Conservation (phyloP, 176 grass and related monocot genomes). For the Rhipidocladum racemiflorum region DNA sequence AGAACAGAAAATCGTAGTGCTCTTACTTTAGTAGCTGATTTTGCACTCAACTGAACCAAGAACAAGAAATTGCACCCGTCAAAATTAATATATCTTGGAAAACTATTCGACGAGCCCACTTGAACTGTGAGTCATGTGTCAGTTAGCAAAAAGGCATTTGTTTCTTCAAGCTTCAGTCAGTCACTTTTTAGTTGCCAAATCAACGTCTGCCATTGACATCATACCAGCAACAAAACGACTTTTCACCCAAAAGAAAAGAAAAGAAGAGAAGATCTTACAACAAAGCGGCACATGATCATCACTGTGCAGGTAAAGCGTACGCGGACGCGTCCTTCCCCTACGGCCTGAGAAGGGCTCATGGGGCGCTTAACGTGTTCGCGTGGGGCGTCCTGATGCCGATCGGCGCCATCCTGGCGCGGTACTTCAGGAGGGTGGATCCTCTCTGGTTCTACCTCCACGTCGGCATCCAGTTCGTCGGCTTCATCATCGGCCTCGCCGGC, state of each 20-base stretch:
- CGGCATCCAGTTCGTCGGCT: conserved; percentile 60
- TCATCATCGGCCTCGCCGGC: conserved; percentile 80
- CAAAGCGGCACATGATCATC: conserved; percentile 28
- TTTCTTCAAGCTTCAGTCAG: conserved; percentile 32
- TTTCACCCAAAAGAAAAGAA: not conserved
- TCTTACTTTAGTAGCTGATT: not conserved
- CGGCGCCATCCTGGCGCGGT: conserved; percentile 83
- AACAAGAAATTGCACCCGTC: not conserved
- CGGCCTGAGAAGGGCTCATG: conserved; percentile 65
- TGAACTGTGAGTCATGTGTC: not conserved
- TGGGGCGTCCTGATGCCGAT: conserved; percentile 89
- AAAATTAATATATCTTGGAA: not conserved
- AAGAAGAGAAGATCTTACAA: not conserved
- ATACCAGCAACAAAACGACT: not conserved
- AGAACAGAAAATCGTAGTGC: not conserved
- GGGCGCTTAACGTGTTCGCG: conserved; percentile 72
- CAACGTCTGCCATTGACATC: conserved; percentile 29
- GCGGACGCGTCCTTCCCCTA: conserved; percentile 54
- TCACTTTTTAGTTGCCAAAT: conserved; percentile 34
- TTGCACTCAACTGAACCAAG: not conserved
- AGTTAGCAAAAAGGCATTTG: conserved; percentile 14
- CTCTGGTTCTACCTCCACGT: conserved; percentile 95
- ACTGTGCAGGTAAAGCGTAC: conserved; percentile 50
- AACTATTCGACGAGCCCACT: not conserved
- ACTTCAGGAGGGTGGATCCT: conserved; percentile 65